Evolutionary conservation across 148 eudicot genomes (phyloP).

Genomic region (Agrostemma githago): DNA sequence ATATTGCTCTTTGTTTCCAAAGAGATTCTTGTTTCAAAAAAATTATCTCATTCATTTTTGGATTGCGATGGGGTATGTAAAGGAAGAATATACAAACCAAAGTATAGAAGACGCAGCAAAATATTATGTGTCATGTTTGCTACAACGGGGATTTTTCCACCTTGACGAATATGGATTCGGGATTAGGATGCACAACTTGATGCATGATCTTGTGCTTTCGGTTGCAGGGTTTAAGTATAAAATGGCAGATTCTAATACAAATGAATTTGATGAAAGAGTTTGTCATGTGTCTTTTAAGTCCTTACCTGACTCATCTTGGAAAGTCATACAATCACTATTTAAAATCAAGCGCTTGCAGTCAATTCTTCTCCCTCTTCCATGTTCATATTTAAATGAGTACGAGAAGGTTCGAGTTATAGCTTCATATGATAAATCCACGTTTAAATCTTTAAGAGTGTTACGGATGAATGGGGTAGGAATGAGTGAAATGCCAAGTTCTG

Average conservation of each 20-base stretch:
- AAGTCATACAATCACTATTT: not conserved
- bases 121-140: not conserved
- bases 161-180: not conserved
- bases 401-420: not conserved
- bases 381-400: not conserved
- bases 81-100: not conserved
- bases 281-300: conserved; percentile 8
- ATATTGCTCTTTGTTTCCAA: conserved; percentile 18
- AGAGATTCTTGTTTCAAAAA: not conserved
- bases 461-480: not conserved
- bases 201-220: not conserved
- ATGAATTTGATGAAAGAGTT: conserved; percentile 11
- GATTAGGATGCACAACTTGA: not conserved
- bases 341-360: conserved; percentile 10
- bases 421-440: not conserved
- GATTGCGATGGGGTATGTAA: conserved; percentile 14
- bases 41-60: conserved; percentile 6
- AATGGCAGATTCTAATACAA: conserved; percentile 5
- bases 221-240: conserved; percentile 15
- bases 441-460: conserved; percentile 5
- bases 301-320: no score
- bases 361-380: not conserved
- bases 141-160: conserved; percentile 5
- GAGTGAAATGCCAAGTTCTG: no score
- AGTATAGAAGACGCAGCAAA: conserved; percentile 11